phyloP scores from a whole-genome alignment of 2,329 filamentous ascomycete genomes.

The Pseudogymnoascus sp. region DNA sequence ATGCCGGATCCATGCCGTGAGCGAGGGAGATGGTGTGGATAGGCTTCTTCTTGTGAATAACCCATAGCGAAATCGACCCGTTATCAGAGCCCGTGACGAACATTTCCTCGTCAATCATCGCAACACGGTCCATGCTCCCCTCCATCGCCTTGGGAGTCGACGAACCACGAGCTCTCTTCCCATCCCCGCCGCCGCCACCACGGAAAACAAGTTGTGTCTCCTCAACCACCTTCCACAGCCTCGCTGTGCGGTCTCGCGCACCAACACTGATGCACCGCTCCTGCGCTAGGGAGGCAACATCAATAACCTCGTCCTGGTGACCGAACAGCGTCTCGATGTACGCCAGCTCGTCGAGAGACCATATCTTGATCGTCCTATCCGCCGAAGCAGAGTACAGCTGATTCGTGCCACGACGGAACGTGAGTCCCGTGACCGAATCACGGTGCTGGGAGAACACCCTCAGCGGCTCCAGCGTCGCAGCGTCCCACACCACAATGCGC shows the following conservation, averaged over 20 bases:
- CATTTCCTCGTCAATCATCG: slow-evolving; percentile 77
- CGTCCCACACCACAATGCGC: slow-evolving; percentile 81
- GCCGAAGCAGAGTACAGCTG: slow-evolving; percentile 87
- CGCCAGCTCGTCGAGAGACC: slow-evolving; percentile 83
- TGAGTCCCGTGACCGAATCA: slow-evolving; percentile 75
- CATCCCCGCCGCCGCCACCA: slow-evolving; percentile 62
- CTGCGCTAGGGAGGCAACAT: slow-evolving; percentile 72
- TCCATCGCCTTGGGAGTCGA: slow-evolving; percentile 50
- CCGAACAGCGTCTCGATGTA: slow-evolving; percentile 96
- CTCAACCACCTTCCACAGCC: slow-evolving; percentile 93
- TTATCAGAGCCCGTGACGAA: slow-evolving; percentile 95
- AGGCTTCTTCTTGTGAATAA: slow-evolving; percentile 88
- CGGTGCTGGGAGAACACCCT: slow-evolving; percentile 88
- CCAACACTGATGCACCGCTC: slow-evolving; percentile 90
- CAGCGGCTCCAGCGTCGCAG: slow-evolving; percentile 66
- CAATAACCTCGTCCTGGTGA: slow-evolving; percentile 84
- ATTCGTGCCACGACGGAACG: slow-evolving; percentile 80
- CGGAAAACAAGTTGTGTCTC: slow-evolving; percentile 94
- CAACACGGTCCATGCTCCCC: slow-evolving; percentile 85
- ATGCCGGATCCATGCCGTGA: slow-evolving; percentile 72
- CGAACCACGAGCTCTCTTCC: slow-evolving; percentile 34
- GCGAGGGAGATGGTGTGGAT: slow-evolving; percentile 71
- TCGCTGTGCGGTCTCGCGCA: slow-evolving; percentile 80
- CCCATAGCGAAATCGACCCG: slow-evolving; percentile 80
- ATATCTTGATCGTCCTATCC: slow-evolving; percentile 91